Base-by-base conservation (phyloP, 768 basidiomycete species). In the Lactifluus subvellereus region DNA sequence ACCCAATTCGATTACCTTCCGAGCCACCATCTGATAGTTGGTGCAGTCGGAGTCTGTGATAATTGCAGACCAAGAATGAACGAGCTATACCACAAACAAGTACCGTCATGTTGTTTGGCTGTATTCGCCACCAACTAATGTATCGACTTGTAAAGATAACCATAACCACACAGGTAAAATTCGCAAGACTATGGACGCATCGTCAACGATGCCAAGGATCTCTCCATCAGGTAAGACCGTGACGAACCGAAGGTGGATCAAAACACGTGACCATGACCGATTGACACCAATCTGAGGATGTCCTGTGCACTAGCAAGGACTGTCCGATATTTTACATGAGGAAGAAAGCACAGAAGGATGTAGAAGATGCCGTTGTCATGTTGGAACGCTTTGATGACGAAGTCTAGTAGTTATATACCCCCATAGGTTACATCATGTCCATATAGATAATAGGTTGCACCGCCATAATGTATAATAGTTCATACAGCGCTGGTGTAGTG, bases 291-390 rank as follows among this genome's bases (percentile, higher is more conserved):
- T n/a, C n/a, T n/a, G n/a, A n/a, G 91, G 97, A 99, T 71, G 97
- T 98, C 9, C 78, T 99, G 33, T 99, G 96, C 72, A 90, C 92
- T 0, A 94, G 91, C 71, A 95, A 91, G 71, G 97, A 99, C 75
- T 99, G 96, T 69, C 97, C 97, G 0, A 98, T 98, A 64, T 99
- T 95, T 75, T 99, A 99, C 73, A 94, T 97, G 88, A 79, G 97
- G 48, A 98, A 98, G 78, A 98, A 98, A 71, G 88, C 95, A 9
- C 97, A 98, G 75, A 98, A 98, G 73, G 96, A 98, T 71, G 97
- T 96, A 0, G 92, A 92, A 66, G 94, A 98, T 68, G 82, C 90
- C 3, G 84, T 83, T 64, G 72, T 79, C 10, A 80, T 89, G 37
- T 73, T 98, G 52, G 91, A 94, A 67, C 84, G 97, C 16, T 99